Percentiles rank a stretch among this genome's conserved stretches.
These are phyloP conservation scores for Aegilops umbellulata DNA, from an alignment of 176 grass and related monocot species.

Conservation along the genomic window DNA sequence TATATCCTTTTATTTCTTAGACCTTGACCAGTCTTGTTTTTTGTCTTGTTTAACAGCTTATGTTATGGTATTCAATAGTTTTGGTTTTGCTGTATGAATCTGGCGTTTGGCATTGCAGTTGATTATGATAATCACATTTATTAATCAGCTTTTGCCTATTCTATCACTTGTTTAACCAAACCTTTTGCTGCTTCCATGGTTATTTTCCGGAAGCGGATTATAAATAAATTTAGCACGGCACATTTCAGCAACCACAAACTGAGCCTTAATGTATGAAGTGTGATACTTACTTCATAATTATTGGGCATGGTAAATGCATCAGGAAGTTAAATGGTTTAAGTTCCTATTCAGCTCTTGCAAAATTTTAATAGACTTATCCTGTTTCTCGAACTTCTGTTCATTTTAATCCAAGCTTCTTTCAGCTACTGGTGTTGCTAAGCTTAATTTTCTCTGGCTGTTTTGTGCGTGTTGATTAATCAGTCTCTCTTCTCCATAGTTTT, in stretches of 20 bases:
- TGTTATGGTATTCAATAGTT: background rate
- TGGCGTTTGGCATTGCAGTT: background rate
- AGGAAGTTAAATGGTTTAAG: background rate
- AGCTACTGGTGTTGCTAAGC: background rate
- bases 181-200: background rate
- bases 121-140: background rate
- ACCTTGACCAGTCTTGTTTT: background rate
- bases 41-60: background rate
- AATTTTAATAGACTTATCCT: background rate
- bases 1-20: background rate
- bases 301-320: background rate
- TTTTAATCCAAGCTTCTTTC: constrained; percentile 10
- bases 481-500: background rate
- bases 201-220: background rate
- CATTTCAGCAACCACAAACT: background rate
- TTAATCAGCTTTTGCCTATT: background rate
- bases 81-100: background rate
- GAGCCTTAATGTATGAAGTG: background rate
- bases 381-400: constrained; percentile 13
- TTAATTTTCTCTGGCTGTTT: background rate
- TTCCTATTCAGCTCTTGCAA: background rate
- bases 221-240: background rate
- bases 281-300: background rate
- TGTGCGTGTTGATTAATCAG: background rate
- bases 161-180: background rate